Evolutionary conservation across 352 stramenopile species (phyloP).

Genomic region (Thalassiosira livingstoniorum): DNA sequence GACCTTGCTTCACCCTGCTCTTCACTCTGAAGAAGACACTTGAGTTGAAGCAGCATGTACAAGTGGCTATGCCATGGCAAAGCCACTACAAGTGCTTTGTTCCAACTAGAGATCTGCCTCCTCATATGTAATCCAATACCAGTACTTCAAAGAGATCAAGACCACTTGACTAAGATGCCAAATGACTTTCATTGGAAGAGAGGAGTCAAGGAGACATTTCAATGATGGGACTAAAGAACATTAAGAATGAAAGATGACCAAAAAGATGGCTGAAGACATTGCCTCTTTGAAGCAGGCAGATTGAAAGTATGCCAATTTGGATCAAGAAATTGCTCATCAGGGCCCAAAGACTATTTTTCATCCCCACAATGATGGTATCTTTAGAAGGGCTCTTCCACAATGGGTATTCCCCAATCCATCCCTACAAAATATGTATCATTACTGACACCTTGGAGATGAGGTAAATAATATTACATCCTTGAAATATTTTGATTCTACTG

Average conservation of each 20-base stretch:
- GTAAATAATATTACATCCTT: constrained; percentile 1
- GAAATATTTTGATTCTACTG: constrained; percentile 18
- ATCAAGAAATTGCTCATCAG: background rate
- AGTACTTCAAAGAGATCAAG: constrained; percentile 13
- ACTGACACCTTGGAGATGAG: constrained; percentile 30
- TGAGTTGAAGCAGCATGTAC: constrained; percentile 30
- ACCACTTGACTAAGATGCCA: constrained; percentile 5
- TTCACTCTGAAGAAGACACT: constrained; percentile 17
- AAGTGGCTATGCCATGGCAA: constrained; percentile 46
- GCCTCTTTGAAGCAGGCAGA: background rate
- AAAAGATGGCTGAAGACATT: background rate
- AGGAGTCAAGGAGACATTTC: background rate
- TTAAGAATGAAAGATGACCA: background rate
- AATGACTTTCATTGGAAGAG: constrained; percentile 1
- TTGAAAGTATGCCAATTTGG: background rate
- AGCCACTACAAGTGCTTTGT: constrained; percentile 34
- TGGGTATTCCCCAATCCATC: constrained; percentile 21
- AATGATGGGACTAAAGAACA: background rate
- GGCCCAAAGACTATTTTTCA: background rate
- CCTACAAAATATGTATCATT: constrained; percentile 24
- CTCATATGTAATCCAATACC: constrained; percentile 24
- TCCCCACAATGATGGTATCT: constrained; percentile 27
- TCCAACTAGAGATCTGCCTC: constrained; percentile 6
- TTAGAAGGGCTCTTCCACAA: background rate
- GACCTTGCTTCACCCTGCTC: constrained; percentile 1